phyloP scores from a whole-genome alignment of 768 basidiomycete species.

The Coprinellus micaceus region DNA sequence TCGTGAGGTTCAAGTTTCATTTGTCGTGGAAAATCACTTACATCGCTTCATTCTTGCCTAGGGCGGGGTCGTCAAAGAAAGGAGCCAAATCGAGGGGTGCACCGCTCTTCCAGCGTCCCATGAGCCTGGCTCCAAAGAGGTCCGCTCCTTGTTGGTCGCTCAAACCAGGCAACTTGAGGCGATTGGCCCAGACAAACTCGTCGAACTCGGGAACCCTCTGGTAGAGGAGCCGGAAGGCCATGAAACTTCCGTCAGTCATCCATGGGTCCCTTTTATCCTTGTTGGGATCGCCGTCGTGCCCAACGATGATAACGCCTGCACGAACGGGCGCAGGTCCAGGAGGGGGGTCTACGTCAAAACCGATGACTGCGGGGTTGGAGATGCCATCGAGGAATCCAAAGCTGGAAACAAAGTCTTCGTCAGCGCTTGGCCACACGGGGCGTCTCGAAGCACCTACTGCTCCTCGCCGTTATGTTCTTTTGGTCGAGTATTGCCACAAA shows the following conservation, averaged over 20 bases:
- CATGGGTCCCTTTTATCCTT: slow-evolving; percentile 31
- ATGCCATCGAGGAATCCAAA: slow-evolving; percentile 54
- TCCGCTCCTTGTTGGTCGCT: slow-evolving; percentile 39
- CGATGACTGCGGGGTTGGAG: slow-evolving; percentile 44
- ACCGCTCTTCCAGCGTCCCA: slow-evolving; percentile 56
- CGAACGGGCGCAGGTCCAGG: slow-evolving; percentile 38
- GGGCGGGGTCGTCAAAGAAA: slow-evolving; percentile 36
- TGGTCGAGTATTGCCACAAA: slow-evolving; percentile 42
- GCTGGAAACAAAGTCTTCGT: slow-evolving; percentile 17
- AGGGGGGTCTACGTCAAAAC: slow-evolving; percentile 31
- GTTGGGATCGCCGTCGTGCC: slow-evolving; percentile 37
- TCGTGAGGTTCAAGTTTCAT: not conserved
- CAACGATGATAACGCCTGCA: slow-evolving; percentile 43
- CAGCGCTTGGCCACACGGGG: not conserved
- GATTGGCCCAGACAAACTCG: slow-evolving; percentile 39
- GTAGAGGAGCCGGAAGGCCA: slow-evolving; percentile 48
- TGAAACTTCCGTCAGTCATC: slow-evolving; percentile 50
- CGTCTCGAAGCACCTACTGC: slow-evolving; percentile 30
- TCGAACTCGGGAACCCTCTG: slow-evolving; percentile 53
- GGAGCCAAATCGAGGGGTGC: slow-evolving; percentile 46
- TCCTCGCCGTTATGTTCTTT: slow-evolving; percentile 42
- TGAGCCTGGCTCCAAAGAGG: slow-evolving; percentile 48
- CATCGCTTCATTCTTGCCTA: slow-evolving; percentile 34
- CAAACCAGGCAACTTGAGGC: slow-evolving; percentile 29
- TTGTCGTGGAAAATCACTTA: slow-evolving; percentile 9